These are phyloP conservation scores for Hibiscus tridactylites DNA, from an alignment of 345 rosid genomes.

Conservation along the genomic window DNA sequence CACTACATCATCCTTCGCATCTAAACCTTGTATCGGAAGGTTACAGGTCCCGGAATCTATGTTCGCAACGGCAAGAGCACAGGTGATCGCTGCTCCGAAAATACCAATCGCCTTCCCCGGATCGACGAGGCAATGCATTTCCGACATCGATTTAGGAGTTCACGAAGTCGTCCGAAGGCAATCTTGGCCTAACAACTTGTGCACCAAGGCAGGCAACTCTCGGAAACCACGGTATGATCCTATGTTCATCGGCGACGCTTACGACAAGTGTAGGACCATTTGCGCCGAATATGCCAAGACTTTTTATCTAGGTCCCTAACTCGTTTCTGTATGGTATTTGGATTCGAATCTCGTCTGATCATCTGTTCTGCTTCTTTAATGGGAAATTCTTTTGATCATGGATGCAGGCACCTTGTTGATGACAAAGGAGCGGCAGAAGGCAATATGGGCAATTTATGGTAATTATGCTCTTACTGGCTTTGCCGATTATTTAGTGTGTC, in stretches of 20 bases:
- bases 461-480: not conserved
- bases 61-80: conserved; percentile 16
- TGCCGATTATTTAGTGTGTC: not conserved
- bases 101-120: conserved; percentile 9
- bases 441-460: conserved; percentile 71
- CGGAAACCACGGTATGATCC: conserved; percentile 30
- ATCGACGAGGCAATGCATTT: conserved; percentile 24
- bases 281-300: conserved; percentile 60
- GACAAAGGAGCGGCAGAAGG: conserved; percentile 53
- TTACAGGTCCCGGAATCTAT: not conserved
- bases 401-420: conserved; percentile 52
- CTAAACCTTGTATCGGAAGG: conserved; percentile 19
- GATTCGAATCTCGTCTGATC: not conserved
- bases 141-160: conserved; percentile 27
- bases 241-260: conserved; percentile 41
- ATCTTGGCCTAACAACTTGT: conserved; percentile 9
- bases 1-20: conserved; percentile 17
- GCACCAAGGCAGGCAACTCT: conserved; percentile 7
- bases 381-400: not conserved
- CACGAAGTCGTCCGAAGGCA: conserved; percentile 36
- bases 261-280: conserved; percentile 36
- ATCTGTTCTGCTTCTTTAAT: not conserved
- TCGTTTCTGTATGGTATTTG: not conserved
- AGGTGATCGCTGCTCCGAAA: conserved; percentile 23
- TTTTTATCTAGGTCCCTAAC: conserved; percentile 42